Percentiles rank a stretch among this genome's conserved stretches.
phyloP scores from a whole-genome alignment of 306 rosid genomes.

The Trichosanthes truncata region DNA sequence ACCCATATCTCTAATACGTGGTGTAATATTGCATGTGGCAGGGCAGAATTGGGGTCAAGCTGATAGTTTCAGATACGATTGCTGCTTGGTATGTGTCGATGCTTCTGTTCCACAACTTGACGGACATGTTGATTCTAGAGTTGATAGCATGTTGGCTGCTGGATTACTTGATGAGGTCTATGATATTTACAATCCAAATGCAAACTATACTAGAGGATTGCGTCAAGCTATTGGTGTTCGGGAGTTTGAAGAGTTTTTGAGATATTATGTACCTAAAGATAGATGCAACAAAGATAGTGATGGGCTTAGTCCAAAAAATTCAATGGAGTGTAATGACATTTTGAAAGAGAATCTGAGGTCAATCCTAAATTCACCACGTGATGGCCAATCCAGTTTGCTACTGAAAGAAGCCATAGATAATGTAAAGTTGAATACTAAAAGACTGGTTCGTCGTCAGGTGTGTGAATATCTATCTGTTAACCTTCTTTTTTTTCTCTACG shows the following conservation, averaged over 20 bases:
- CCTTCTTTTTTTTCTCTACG: neutral
- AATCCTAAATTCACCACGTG: constrained; percentile 28
- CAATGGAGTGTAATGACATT: constrained; percentile 21
- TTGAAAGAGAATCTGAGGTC: constrained; percentile 34
- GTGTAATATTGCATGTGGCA: constrained; percentile 42
- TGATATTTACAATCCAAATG: constrained; percentile 47
- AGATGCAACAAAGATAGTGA: constrained; percentile 16
- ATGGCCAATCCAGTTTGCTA: constrained; percentile 23
- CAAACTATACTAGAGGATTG: constrained; percentile 76
- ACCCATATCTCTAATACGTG: neutral
- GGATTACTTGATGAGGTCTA: constrained; percentile 79
- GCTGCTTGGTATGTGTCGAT: constrained; percentile 69
- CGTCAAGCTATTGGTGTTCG: constrained; percentile 83
- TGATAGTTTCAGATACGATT: constrained; percentile 62
- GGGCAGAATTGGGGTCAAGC: constrained; percentile 98
- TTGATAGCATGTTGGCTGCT: constrained; percentile 67
- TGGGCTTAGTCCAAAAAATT: constrained; percentile 9
- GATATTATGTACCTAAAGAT: constrained; percentile 16
- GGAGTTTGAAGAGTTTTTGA: constrained; percentile 60
- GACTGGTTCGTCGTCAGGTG: constrained; percentile 88
- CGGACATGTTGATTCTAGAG: constrained; percentile 71
- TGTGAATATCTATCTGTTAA: constrained; percentile 3
- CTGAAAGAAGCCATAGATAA: constrained; percentile 66
- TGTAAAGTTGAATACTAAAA: constrained; percentile 69
- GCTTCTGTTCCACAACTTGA: constrained; percentile 73